Evolutionary conservation across 345 rosid genomes (phyloP).

Genomic region (Cochlearia excelsa): DNA sequence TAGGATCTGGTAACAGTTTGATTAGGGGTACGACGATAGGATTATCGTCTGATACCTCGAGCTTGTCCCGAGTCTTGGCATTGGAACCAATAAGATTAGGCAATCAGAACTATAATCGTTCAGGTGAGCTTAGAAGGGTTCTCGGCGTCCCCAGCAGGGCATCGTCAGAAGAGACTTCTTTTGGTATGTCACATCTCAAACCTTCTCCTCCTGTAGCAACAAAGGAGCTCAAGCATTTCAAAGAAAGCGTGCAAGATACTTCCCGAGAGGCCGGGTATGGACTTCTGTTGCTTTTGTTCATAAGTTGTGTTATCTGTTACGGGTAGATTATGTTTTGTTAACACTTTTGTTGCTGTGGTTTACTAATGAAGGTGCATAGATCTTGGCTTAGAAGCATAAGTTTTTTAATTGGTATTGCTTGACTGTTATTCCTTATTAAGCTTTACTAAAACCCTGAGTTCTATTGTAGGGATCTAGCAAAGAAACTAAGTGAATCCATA

Average conservation of each 20-base stretch:
- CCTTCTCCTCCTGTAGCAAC: slow-evolving; percentile 60
- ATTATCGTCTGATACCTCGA: slow-evolving; percentile 55
- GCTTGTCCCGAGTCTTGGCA: slow-evolving; percentile 56
- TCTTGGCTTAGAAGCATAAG: too few relatives aligned
- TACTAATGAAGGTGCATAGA: too few relatives aligned
- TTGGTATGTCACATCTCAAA: slow-evolving; percentile 56
- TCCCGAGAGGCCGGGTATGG: slow-evolving; percentile 76
- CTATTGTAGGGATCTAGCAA: slow-evolving; percentile 70
- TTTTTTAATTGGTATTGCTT: too few relatives aligned
- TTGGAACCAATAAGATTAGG: slow-evolving; percentile 80
- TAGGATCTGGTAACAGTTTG: slow-evolving; percentile 54
- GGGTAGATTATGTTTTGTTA: too few relatives aligned
- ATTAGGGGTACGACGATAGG: slow-evolving; percentile 49
- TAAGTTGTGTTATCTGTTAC: too few relatives aligned
- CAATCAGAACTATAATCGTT: slow-evolving; percentile 58
- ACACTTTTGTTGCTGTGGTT: too few relatives aligned
- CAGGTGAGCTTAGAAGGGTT: slow-evolving; percentile 76
- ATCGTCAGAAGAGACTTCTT: slow-evolving; percentile 60
- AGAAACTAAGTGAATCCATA: slow-evolving; percentile 59
- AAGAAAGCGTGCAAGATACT: slow-evolving; percentile 83
- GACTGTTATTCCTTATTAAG: neutral
- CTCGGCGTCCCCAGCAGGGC: slow-evolving; percentile 63
- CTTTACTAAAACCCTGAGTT: slow-evolving; percentile 28
- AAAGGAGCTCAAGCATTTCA: slow-evolving; percentile 79
- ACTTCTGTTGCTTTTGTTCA: too few relatives aligned